These are phyloP conservation scores for Backusella parvicylindrica DNA, from an alignment of 192 early-diverging fungal species.

Conservation along the genomic window DNA sequence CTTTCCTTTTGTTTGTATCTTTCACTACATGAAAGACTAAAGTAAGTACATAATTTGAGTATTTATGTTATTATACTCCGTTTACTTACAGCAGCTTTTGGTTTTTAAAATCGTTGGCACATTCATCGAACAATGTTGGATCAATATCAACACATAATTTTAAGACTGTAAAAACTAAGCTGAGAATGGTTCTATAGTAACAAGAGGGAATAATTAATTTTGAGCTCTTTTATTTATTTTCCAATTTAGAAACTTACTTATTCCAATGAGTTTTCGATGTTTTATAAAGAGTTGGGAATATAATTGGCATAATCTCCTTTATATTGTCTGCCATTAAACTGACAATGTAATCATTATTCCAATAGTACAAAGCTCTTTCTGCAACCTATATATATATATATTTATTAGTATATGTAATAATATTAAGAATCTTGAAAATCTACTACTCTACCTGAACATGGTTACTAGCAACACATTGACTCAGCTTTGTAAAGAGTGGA, in stretches of 20 bases:
- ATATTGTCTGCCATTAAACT: constrained; percentile 86
- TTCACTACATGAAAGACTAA: constrained; percentile 49
- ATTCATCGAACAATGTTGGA: constrained; percentile 86
- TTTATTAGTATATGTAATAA: neutral
- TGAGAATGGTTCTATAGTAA: constrained; percentile 72
- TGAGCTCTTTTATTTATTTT: neutral
- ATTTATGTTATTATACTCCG: neutral
- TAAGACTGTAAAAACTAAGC: constrained; percentile 86
- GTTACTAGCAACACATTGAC: constrained; percentile 77
- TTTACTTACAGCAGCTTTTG: constrained; percentile 56
- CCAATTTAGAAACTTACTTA: constrained; percentile 44
- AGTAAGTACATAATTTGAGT: neutral
- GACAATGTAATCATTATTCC: constrained; percentile 92
- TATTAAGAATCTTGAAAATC: neutral
- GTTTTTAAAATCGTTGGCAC: constrained; percentile 80
- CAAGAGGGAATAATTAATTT: neutral
- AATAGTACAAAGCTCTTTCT: constrained; percentile 85
- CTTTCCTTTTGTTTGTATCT: constrained; percentile 79
- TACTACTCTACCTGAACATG: constrained; percentile 73
- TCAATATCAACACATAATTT: constrained; percentile 89
- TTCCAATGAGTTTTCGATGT: constrained; percentile 93
- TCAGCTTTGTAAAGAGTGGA: constrained; percentile 83
- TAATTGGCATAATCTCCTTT: constrained; percentile 77
- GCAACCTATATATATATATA: constrained; percentile 50
- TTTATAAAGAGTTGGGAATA: constrained; percentile 81